Evolutionary conservation across 73 alveolate genomes (phyloP).

Genomic region (Blepharisma stoltei): DNA sequence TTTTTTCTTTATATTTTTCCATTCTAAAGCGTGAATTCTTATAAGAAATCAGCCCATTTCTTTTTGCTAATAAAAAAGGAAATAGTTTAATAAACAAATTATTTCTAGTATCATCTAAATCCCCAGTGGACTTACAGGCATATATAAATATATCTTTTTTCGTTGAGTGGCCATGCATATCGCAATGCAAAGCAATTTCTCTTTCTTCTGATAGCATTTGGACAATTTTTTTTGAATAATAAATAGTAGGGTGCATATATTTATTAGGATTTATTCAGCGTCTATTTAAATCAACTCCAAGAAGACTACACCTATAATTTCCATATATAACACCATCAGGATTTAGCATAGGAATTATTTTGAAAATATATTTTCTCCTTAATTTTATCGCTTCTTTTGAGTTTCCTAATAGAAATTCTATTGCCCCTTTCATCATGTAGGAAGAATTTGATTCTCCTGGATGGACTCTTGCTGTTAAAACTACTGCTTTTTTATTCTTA

Average conservation of each 20-base stretch:
- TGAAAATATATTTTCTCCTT: conserved; percentile 82
- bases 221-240: conserved; percentile 87
- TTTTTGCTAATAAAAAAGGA: conserved; percentile 80
- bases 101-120: background rate
- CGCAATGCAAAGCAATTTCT: conserved; percentile 95
- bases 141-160: conserved; percentile 48
- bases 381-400: conserved; percentile 70
- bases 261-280: conserved; percentile 96
- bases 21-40: conserved; percentile 84
- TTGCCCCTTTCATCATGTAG: conserved; percentile 62
- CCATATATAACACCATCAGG: conserved; percentile 99
- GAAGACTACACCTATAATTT: conserved; percentile 72
- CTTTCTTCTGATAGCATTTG: conserved; percentile 92
- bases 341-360: conserved; percentile 98
- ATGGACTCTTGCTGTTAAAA: conserved; percentile 94
- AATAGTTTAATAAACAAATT: conserved; percentile 73
- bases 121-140: background rate
- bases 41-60: conserved; percentile 76
- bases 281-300: conserved; percentile 99
- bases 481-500: conserved; percentile 60
- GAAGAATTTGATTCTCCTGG: conserved; percentile 98
- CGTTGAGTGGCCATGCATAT: conserved; percentile 99
- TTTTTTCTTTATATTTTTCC: conserved; percentile 85
- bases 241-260: conserved; percentile 93
- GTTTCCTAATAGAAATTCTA: conserved; percentile 87